phyloP scores from a whole-genome alignment of 208 protist species.

The Leptomonas pyrrhocoris region DNA sequence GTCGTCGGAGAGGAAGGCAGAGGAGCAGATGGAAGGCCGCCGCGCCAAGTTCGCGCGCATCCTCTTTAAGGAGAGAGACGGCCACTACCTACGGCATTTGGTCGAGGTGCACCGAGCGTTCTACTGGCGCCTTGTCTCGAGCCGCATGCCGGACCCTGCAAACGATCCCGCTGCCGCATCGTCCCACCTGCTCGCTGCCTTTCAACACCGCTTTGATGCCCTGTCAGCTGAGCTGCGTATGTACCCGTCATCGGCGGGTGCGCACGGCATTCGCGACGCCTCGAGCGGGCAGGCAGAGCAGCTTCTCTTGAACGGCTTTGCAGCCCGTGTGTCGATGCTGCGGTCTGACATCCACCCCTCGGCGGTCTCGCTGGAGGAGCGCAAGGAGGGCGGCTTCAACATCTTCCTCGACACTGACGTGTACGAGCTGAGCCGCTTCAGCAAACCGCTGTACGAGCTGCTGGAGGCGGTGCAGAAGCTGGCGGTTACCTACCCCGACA shows the following conservation, averaged over 20 bases:
- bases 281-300: conserved; percentile 46
- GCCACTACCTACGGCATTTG: conserved; percentile 69
- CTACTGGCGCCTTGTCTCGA: conserved; percentile 60
- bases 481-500: conserved; percentile 89
- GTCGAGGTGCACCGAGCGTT: conserved; percentile 75
- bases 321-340: conserved; percentile 59
- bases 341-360: conserved; percentile 29
- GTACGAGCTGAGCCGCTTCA: conserved; percentile 77
- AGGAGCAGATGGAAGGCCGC: conserved; percentile 39
- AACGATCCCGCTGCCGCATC: conserved; percentile 3
- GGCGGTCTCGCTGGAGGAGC: conserved; percentile 52
- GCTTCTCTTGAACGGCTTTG: conserved; percentile 80
- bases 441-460: conserved; percentile 67
- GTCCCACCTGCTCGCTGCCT: conserved; percentile 41
- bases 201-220: conserved; percentile 70
- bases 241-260: conserved; percentile 9
- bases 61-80: conserved; percentile 73
- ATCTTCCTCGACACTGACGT: conserved; percentile 91
- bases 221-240: conserved; percentile 58
- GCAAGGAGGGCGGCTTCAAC: conserved; percentile 74
- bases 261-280: background rate
- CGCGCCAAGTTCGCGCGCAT: conserved; percentile 74
- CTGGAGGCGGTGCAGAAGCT: conserved; percentile 68
- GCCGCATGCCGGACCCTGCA: conserved; percentile 26
- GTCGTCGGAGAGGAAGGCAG: conserved; percentile 27